phyloP scores from a whole-genome alignment of 805 yeast genomes.

The Grigorovia transvaalensis region DNA sequence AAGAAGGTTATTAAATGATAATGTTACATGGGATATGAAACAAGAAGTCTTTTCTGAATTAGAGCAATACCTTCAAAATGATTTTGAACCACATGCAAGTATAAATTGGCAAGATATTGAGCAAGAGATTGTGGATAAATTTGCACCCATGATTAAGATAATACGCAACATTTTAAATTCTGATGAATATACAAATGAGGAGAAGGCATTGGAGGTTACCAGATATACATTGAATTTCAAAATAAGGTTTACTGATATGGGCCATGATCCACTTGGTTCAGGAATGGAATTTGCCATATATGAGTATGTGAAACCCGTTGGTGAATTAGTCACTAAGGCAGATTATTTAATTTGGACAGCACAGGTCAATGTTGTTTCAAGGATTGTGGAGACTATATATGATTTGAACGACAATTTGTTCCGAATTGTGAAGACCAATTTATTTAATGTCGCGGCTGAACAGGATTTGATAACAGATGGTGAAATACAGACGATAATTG shows the following conservation, averaged over 20 bases:
- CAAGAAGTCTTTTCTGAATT: slow-evolving; percentile 30
- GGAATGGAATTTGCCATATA: slow-evolving; percentile 32
- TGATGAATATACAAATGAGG: slow-evolving; percentile 8
- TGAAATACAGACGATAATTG: slow-evolving; percentile 7
- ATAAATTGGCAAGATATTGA: slow-evolving; percentile 50
- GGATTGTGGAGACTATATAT: slow-evolving; percentile 31
- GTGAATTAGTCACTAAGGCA: slow-evolving; percentile 29
- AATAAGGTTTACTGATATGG: slow-evolving; percentile 32
- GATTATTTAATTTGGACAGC: slow-evolving; percentile 45
- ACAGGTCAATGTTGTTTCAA: slow-evolving; percentile 31
- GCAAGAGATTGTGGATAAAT: slow-evolving; percentile 39
- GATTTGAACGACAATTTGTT: slow-evolving; percentile 26
- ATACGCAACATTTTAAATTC: slow-evolving; percentile 32
- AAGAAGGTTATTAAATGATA: slow-evolving; percentile 30
- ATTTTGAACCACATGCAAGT: slow-evolving; percentile 32
- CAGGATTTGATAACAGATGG: not conserved
- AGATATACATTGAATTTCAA: slow-evolving; percentile 35
- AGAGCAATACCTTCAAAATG: slow-evolving; percentile 19
- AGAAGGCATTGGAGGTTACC: slow-evolving; percentile 29
- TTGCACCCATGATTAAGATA: slow-evolving; percentile 38
- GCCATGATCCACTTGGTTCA: slow-evolving; percentile 9
- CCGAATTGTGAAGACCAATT: slow-evolving; percentile 23
- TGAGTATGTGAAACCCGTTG: slow-evolving; percentile 39
- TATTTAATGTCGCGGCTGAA: not conserved
- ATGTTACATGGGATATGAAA: slow-evolving; percentile 29